phyloP scores from a whole-genome alignment of 495 filamentous ascomycete genomes.

The Xylaria nigripes region DNA sequence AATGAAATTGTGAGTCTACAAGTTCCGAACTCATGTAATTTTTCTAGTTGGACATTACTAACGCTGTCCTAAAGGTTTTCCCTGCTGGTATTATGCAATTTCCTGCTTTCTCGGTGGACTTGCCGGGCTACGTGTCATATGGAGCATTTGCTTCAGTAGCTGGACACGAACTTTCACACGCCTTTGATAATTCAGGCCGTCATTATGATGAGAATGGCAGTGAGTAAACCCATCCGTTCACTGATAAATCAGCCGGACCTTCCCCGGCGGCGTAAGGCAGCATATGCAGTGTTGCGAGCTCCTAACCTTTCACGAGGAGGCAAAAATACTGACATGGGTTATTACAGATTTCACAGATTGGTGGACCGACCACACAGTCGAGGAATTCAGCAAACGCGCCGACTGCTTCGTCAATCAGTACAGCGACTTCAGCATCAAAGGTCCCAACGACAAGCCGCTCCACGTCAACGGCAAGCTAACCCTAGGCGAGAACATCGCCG shows the following conservation, averaged over 20 bases:
- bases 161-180: constrained; percentile 68
- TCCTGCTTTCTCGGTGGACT: constrained; percentile 53
- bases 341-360: constrained; percentile 51
- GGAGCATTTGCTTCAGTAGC: constrained; percentile 64
- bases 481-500: constrained; percentile 68
- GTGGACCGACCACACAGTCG: constrained; percentile 60
- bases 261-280: neutral
- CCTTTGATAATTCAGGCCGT: constrained; percentile 62
- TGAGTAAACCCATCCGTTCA: neutral
- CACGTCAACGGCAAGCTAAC: constrained; percentile 63
- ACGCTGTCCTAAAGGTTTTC: constrained; percentile 39
- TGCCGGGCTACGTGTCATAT: constrained; percentile 60
- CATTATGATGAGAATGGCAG: constrained; percentile 59
- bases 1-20: constrained; percentile 46
- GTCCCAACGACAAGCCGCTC: constrained; percentile 44
- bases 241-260: neutral
- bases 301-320: too few relatives aligned
- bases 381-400: constrained; percentile 53
- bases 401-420: constrained; percentile 69
- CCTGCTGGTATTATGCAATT: constrained; percentile 67
- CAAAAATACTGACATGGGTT: neutral
- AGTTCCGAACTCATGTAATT: neutral
- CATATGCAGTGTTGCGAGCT: neutral
- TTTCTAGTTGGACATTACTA: neutral
- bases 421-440: constrained; percentile 51